Base-by-base conservation (phyloP, 2,329 filamentous ascomycete species). In the Westerdykella aurantiaca region DNA sequence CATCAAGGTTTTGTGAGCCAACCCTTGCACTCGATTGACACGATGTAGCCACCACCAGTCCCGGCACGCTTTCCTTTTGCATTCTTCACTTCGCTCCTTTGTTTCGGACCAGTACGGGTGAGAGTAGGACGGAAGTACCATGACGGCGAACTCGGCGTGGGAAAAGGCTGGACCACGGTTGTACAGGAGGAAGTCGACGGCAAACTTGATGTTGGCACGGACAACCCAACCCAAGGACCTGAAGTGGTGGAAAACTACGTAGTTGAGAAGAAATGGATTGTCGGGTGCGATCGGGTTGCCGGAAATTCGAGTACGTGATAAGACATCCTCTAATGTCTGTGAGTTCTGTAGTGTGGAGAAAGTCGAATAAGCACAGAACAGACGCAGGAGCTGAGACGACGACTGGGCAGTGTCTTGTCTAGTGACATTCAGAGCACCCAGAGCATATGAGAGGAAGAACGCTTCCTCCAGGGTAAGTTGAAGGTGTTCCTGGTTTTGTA, bases 141-240 rank as follows among this genome's bases (percentile, higher is more conserved):
- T 75, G 35, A 96, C 71, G 0, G 88, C 90, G 61, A 96, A 98
- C 61, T 97, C 89, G 17, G 93, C 93, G 62, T 98, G 93, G 17
- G 88, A 83, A 65, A 98, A 97, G 0, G 93, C 91, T 0, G 93
- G 93, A 0, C 93, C 93, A 16, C 89, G 84, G 44, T 88, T 83
- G 69, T 98, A 98, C 6, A 98, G 78, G n/a, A 98, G 73, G 73
- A 88, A 96, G 66, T 98, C 93, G 9, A 89, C 86, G 17, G 87
- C 88, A 57, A 98, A 98, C 62, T 98, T 98, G 63, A 95, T 83
- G 31, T 93, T 94, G 5, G 86, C 82, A 12, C 94, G 84, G 0
- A 94, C 85, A 1, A 96, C 88, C 91, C 93, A 98, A 18, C 93
- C 93, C 0, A 97, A 75, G 0, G 89, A 95, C 31, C 93, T 85